Percentiles rank a stretch among this genome's conserved stretches.
phyloP scores from a whole-genome alignment of 202 grass and related monocot species.

The Setaria viridis region DNA sequence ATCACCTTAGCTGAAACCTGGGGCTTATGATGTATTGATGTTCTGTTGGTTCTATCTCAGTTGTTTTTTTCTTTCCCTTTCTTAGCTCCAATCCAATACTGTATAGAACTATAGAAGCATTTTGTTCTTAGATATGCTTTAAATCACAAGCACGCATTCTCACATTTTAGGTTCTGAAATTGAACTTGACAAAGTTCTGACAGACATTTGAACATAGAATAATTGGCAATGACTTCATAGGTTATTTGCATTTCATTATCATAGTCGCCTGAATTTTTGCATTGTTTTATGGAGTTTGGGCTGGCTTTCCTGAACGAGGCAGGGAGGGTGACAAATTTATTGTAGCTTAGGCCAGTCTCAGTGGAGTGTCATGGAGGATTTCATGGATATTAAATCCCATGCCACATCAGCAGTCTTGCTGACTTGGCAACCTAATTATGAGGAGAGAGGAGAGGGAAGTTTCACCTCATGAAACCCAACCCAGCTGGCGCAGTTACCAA shows the following conservation, averaged over 20 bases:
- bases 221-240: neutral
- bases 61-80: neutral
- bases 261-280: slow-evolving; percentile 8
- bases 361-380: slow-evolving; percentile 43
- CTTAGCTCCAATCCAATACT: neutral
- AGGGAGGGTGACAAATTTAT: slow-evolving; percentile 69
- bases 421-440: too few species aligned
- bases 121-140: neutral
- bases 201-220: neutral
- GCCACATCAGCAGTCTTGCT: too few species aligned
- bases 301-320: slow-evolving; percentile 68
- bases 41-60: neutral
- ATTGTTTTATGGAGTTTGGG: slow-evolving; percentile 65
- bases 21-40: neutral
- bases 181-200: neutral
- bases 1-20: neutral
- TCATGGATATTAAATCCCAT: too few species aligned
- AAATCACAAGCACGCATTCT: neutral
- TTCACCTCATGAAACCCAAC: too few species aligned
- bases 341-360: slow-evolving; percentile 52
- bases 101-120: neutral
- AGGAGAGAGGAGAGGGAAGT: too few species aligned
- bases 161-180: neutral
- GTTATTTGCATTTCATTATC: neutral
- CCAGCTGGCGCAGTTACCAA: too few species aligned